Percentiles rank a stretch among this genome's conserved stretches.
phyloP scores from a whole-genome alignment of 306 rosid genomes.

The Purshia tridentata region DNA sequence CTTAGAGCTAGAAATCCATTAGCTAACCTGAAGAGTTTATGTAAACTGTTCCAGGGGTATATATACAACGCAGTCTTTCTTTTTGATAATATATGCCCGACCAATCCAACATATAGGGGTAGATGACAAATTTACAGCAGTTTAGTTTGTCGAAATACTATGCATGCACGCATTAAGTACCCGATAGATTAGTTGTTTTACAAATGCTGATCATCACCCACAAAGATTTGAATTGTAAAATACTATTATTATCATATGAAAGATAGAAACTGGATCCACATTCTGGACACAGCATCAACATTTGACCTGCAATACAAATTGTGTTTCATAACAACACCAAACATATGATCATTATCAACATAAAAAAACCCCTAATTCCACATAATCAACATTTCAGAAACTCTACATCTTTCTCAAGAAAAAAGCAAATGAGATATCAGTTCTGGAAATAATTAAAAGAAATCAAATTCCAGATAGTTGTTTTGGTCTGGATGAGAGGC shows the following conservation, averaged over 20 bases:
- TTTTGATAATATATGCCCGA: too few relatives aligned
- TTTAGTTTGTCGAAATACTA: too few relatives aligned
- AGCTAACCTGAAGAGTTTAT: too few relatives aligned
- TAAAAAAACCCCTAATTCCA: slow-evolving; percentile 14
- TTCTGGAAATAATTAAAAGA: slow-evolving; percentile 40
- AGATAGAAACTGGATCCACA: slow-evolving; percentile 5
- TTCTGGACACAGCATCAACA: slow-evolving; percentile 14
- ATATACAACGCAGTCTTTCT: too few relatives aligned
- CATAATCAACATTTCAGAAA: slow-evolving; percentile 31
- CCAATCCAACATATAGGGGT: too few relatives aligned
- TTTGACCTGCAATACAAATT: slow-evolving; percentile 30
- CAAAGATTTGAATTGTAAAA: background rate
- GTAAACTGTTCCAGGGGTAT: too few relatives aligned
- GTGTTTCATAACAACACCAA: slow-evolving; percentile 33
- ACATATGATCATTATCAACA: slow-evolving; percentile 27
- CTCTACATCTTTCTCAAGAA: slow-evolving; percentile 39
- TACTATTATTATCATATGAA: background rate
- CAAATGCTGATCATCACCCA: background rate
- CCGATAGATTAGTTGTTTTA: background rate
- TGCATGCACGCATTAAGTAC: too few relatives aligned
- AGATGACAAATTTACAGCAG: too few relatives aligned
- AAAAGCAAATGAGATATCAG: slow-evolving; percentile 25
- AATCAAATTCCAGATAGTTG: slow-evolving; percentile 54
- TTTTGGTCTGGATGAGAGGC: slow-evolving; percentile 40
- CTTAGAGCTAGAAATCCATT: too few relatives aligned